phyloP scores from a whole-genome alignment of 2,329 filamentous ascomycete genomes.

The Aspergillus terreus region DNA sequence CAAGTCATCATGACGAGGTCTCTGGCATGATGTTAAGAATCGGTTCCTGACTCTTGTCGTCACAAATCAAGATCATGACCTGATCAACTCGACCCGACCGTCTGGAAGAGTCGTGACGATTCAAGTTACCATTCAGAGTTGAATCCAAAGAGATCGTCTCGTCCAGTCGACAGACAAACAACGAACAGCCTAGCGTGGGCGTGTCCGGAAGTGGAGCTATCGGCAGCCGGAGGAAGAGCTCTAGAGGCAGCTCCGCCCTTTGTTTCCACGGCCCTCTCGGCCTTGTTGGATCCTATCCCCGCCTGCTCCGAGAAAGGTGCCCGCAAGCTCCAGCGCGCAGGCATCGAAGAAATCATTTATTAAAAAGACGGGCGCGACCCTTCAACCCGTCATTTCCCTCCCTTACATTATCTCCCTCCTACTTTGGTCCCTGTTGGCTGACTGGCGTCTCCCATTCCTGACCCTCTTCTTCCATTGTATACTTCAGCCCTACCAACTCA shows the following conservation, averaged over 20 bases:
- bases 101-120: no score
- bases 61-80: neutral
- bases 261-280: slow-evolving; percentile 28
- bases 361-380: slow-evolving; percentile 6
- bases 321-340: slow-evolving; percentile 6
- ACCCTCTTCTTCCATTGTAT: slow-evolving; percentile 4
- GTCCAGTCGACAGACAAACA: neutral
- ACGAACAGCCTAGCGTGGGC: neutral
- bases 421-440: slow-evolving; percentile 3
- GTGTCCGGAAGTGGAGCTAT: slow-evolving; percentile 8
- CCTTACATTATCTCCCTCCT: neutral
- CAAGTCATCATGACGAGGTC: slow-evolving; percentile 14
- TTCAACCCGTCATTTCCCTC: slow-evolving; percentile 4
- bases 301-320: slow-evolving; percentile 22
- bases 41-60: neutral
- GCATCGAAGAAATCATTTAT: slow-evolving; percentile 4
- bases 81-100: neutral
- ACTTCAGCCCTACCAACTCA: slow-evolving; percentile 13
- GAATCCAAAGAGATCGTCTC: neutral
- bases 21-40: neutral
- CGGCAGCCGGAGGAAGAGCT: slow-evolving; percentile 15
- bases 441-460: slow-evolving; percentile 3
- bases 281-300: slow-evolving; percentile 25
- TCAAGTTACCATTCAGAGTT: neutral
- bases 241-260: slow-evolving; percentile 1